Conservation (phyloP, 305 asterid species). For the Fraxinus greggii region DNA sequence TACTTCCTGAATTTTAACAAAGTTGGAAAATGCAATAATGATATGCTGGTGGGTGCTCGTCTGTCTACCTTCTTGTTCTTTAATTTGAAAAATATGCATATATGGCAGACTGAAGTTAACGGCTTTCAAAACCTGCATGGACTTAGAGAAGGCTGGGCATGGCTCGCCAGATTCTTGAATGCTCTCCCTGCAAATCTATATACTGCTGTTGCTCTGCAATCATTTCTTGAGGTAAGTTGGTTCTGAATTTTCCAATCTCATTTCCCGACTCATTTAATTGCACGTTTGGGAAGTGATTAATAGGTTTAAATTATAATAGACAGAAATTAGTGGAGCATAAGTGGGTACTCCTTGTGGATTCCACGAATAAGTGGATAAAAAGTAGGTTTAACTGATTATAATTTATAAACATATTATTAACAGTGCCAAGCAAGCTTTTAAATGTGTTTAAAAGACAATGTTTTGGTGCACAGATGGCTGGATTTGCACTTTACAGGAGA, state of each 20-base stretch:
- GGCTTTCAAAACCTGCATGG: constrained; percentile 68
- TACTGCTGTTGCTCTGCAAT: constrained; percentile 63
- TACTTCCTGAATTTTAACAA: neutral
- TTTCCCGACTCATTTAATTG: neutral
- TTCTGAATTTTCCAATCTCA: neutral
- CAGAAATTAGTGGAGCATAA: neutral
- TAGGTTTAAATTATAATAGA: neutral
- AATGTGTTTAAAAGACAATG: neutral
- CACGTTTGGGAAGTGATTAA: neutral
- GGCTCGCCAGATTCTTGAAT: constrained; percentile 89
- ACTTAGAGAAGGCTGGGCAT: constrained; percentile 76
- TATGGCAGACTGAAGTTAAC: constrained; percentile 60
- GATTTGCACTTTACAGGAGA: constrained; percentile 50
- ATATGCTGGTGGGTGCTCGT: neutral
- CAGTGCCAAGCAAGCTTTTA: neutral
- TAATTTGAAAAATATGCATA: neutral
- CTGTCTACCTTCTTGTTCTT: constrained; percentile 12
- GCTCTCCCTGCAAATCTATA: constrained; percentile 74
- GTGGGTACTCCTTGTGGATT: neutral
- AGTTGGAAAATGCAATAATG: neutral
- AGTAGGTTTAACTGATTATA: neutral
- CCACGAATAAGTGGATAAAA: neutral
- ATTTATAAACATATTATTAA: neutral
- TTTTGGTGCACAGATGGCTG: constrained; percentile 63
- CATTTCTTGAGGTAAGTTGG: constrained; percentile 79